Percentiles rank a stretch among this genome's conserved stretches.
These are phyloP conservation scores for Beauveria pseudobassiana DNA, from an alignment of 2,329 filamentous ascomycete species.

Conservation along the genomic window DNA sequence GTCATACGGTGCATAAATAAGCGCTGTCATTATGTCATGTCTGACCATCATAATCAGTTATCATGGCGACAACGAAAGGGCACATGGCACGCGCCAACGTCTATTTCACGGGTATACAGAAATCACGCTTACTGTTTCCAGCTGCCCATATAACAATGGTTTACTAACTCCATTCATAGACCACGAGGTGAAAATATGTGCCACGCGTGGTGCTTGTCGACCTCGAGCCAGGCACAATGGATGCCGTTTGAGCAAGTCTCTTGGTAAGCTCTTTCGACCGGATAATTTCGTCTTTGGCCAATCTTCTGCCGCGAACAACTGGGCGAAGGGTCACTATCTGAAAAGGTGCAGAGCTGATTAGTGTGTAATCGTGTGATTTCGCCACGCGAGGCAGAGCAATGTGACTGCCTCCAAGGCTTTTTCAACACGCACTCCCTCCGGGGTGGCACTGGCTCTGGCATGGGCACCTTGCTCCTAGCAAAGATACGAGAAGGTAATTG, in stretches of 20 bases:
- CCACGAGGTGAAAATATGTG: constrained; percentile 84
- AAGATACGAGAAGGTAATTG: constrained; percentile 80
- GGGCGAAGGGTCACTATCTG: constrained; percentile 99
- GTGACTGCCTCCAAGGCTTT: constrained; percentile 99
- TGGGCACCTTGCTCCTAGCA: constrained; percentile 98
- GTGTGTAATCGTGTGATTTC: too few species aligned
- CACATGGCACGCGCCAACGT: constrained; percentile 99
- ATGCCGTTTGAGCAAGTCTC: constrained; percentile 94
- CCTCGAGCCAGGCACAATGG: constrained; percentile 99
- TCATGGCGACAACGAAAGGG: constrained; percentile 93
- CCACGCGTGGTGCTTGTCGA: constrained; percentile 98
- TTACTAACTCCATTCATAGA: constrained; percentile 41
- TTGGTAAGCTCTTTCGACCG: constrained; percentile 97
- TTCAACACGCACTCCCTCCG: constrained; percentile 99
- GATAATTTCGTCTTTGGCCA: constrained; percentile 99
- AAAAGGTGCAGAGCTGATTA: constrained; percentile 98
- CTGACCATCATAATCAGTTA: constrained; percentile 49
- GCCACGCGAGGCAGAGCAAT: constrained; percentile 97
- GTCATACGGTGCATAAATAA: too few species aligned
- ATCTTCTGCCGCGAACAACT: constrained; percentile 99
- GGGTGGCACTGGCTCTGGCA: constrained; percentile 99
- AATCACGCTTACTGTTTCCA: too few species aligned
- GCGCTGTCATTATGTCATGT: too few species aligned
- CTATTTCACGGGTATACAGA: constrained; percentile 70
- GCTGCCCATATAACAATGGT: too few species aligned